Evolutionary conservation across 2,329 filamentous ascomycete genomes (phyloP).

Genomic region (Epichloe bromicola): DNA sequence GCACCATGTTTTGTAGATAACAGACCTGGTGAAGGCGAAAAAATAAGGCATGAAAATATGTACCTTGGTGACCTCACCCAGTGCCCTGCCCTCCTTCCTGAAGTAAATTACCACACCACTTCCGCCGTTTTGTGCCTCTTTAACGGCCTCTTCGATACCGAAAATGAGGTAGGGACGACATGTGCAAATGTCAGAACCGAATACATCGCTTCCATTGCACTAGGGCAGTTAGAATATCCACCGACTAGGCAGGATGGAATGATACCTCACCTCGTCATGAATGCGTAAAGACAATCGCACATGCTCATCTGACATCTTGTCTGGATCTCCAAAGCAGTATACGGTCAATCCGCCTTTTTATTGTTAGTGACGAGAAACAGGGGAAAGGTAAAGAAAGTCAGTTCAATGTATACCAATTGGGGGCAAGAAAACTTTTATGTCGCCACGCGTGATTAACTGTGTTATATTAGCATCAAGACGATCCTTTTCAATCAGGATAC

Average conservation of each 20-base stretch:
- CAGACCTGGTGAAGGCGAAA: no score
- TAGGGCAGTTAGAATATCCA: slow-evolving; percentile 12
- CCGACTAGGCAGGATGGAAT: no score
- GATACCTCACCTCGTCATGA: slow-evolving; percentile 43
- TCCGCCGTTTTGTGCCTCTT: slow-evolving; percentile 87
- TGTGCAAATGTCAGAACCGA: slow-evolving; percentile 95
- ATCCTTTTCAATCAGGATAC: not conserved
- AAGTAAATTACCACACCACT: slow-evolving; percentile 97
- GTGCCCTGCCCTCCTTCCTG: slow-evolving; percentile 86
- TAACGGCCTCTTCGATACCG: slow-evolving; percentile 93
- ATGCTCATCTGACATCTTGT: slow-evolving; percentile 82
- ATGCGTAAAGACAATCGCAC: slow-evolving; percentile 72
- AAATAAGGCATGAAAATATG: slow-evolving; percentile 9
- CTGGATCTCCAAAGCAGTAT: slow-evolving; percentile 91
- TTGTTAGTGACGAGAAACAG: not conserved
- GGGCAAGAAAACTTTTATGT: slow-evolving; percentile 91
- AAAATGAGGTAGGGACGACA: slow-evolving; percentile 93
- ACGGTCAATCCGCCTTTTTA: slow-evolving; percentile 67
- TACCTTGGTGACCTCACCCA: slow-evolving; percentile 93
- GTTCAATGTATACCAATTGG: slow-evolving; percentile 53
- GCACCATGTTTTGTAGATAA: not conserved
- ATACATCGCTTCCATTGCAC: slow-evolving; percentile 96
- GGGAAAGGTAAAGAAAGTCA: not conserved
- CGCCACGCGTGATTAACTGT: slow-evolving; percentile 74
- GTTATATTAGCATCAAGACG: not conserved